Conservation (phyloP, 75 land plant genomes). For the Picea sitchensis region DNA sequence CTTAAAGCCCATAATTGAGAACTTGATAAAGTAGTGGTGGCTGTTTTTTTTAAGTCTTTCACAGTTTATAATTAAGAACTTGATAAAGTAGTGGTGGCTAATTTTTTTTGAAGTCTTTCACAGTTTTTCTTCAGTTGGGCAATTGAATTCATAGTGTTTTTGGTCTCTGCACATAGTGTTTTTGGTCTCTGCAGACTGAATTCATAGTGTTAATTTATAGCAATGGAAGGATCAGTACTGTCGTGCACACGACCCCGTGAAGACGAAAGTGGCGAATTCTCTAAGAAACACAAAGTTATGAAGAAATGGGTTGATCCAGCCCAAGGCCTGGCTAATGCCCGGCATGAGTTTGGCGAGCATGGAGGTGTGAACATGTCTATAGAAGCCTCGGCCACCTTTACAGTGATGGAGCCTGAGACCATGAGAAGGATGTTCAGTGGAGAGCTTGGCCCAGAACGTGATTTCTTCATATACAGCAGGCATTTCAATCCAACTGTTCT, state of each 20-base stretch:
- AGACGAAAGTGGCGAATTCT: neutral
- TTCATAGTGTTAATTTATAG: neutral
- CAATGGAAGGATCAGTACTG: neutral
- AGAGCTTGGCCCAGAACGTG: constrained; percentile 85
- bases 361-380: constrained; percentile 99
- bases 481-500: constrained; percentile 96
- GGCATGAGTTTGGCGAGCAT: constrained; percentile 96
- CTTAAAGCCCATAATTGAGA: too few species aligned
- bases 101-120: too few species aligned
- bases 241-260: neutral
- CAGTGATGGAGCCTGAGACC: constrained; percentile 96
- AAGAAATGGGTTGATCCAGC: constrained; percentile 54
- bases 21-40: too few species aligned
- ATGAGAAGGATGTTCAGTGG: constrained; percentile 77
- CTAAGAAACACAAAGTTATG: constrained; percentile 7
- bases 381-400: constrained; percentile 93
- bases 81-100: too few species aligned
- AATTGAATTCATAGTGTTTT: too few species aligned
- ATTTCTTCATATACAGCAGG: constrained; percentile 92
- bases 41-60: too few species aligned
- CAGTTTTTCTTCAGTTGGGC: too few species aligned
- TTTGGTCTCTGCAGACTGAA: too few species aligned
- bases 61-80: too few species aligned
- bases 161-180: too few species aligned
- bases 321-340: constrained; percentile 55